These are phyloP conservation scores for Taxillus chinensis DNA, from an alignment of 164 flowering plant species.

Conservation along the genomic window DNA sequence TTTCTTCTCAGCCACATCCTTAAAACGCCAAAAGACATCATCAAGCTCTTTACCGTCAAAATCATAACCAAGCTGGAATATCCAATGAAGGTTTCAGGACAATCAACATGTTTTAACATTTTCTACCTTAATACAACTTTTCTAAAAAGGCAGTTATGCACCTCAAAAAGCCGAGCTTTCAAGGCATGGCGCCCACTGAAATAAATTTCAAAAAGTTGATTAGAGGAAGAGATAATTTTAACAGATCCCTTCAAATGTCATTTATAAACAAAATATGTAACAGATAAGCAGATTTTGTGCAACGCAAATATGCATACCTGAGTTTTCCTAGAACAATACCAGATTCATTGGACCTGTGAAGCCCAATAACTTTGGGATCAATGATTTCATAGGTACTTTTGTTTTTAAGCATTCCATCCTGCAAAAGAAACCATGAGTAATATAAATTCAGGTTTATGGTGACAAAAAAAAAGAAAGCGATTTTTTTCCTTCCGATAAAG, in stretches of 20 bases:
- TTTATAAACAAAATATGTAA: not conserved
- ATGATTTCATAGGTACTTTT: slow-evolving; percentile 92
- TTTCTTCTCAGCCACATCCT: slow-evolving; percentile 85
- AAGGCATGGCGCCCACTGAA: slow-evolving; percentile 95
- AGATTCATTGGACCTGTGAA: slow-evolving; percentile 55
- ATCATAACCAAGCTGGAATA: slow-evolving; percentile 74
- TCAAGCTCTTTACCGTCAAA: slow-evolving; percentile 65
- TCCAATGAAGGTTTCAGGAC: not conserved
- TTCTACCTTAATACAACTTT: not conserved
- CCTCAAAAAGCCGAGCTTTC: slow-evolving; percentile 68
- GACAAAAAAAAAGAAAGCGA: not conserved
- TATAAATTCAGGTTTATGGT: not conserved
- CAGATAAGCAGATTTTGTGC: not conserved
- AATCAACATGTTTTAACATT: not conserved
- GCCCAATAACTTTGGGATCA: slow-evolving; percentile 88
- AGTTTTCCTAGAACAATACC: slow-evolving; percentile 93
- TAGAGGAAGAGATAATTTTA: too few relatives aligned
- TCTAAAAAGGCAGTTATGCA: slow-evolving; percentile 10
- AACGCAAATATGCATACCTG: slow-evolving; percentile 39
- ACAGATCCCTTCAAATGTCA: too few relatives aligned
- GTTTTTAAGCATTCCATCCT: slow-evolving; percentile 97
- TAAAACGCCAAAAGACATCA: slow-evolving; percentile 84
- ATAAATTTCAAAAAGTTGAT: not conserved
- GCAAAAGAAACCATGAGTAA: slow-evolving; percentile 11
- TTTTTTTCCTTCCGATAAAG: not conserved